Evolutionary conservation across 2,329 filamentous ascomycete genomes (phyloP), one percentile per base, ranked within the genome.

Genomic region (Coniella vitis): DNA sequence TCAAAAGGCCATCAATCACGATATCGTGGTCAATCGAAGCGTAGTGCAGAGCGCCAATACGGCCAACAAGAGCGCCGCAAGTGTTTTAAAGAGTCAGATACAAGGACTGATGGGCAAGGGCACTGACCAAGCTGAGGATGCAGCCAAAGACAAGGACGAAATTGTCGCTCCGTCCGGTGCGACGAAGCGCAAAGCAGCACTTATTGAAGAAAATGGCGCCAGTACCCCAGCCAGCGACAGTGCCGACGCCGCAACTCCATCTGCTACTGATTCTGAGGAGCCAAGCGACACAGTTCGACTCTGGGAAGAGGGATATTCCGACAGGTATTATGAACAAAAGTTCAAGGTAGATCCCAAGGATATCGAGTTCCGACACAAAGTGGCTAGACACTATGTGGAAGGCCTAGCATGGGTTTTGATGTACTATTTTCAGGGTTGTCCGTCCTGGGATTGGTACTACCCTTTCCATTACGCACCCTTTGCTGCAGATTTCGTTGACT

Each of bases 401-500:
- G 93, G 93, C 32, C 77, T 98, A 9, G 86, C 86, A 19, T 98
- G 94, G 93, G 93, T 98, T 35, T 72, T 98, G 44, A 75, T 90
- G 32, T 98, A 98, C 68, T 98, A 98, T 65, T 95, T 96, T 66
- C 93, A 98, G 67, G 93, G 93, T 21, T 98, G 93, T 60, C 90
- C 93, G 19, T 96, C 90, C 0, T 98, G 94, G 93, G 94, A 91
- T 45, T 98, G 93, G 93, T 98, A 93, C 65, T 98, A 96, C 62
- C 93, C 93, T 0, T 95, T 97, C 62, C 93, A 98, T 64, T 98
- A 98, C 63, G 94, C 93, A 1, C 93, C 94, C 3, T 98, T 98
- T 63, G 93, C 93, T 2, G 87, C 90, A 45, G 93, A 98, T 65
- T 98, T 98, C 65, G 84, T 86, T 51, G 84, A 90, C 48, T 75